Base-by-base conservation (phyloP, 176 grass and related monocot species). In the Bolboschoenus planiculmis region DNA sequence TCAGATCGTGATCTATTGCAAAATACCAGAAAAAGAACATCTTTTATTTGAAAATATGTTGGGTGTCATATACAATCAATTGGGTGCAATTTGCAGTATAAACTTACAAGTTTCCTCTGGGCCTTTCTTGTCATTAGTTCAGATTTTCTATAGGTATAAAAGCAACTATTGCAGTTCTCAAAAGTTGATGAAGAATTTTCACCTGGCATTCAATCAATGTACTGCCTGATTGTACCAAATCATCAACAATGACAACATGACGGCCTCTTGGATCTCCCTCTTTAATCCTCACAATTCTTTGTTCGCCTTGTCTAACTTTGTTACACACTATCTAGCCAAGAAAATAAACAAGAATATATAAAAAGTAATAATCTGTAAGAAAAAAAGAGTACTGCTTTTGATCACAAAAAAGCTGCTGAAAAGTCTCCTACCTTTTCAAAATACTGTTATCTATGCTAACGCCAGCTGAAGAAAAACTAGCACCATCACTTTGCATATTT, bases 131-230 rank as follows among this genome's bases (percentile, higher is more conserved):
- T 23, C 67, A 24, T 10, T 18, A 61, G 15, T 36, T 65, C 21
- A 44, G 67, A 1, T 72, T 46, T 72, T 72, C 67, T 72, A 0
- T n/a, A 9, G 7, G 44, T 11, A 76, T 51, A 5, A 44, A 43
- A 6, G 18, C n/a, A 65, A n/a, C 16, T 36, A 43, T 72, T 44
- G 39, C 67, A 72, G 44, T 72, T 44, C n/a, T 44, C 37, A 31
- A 51, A 76, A 7, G 14, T 31, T 76, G 72, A 56, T 42, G 2
- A 8, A 82, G 18, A 56, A 21, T 74, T 72, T 26, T 81, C 80
- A 95, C 96, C 96, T 95, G 92, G 53, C 96, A 99, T 71, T 99
- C 96, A 63, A 99, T 99, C 56, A 99, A 89, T 71, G 96, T 99
- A 62, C 96, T 86, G 24, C 96, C 96, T 79, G 96, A 95, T 65